Base-by-base conservation (phyloP, 768 basidiomycete species). In the Sporobolomyces pararoseus region DNA sequence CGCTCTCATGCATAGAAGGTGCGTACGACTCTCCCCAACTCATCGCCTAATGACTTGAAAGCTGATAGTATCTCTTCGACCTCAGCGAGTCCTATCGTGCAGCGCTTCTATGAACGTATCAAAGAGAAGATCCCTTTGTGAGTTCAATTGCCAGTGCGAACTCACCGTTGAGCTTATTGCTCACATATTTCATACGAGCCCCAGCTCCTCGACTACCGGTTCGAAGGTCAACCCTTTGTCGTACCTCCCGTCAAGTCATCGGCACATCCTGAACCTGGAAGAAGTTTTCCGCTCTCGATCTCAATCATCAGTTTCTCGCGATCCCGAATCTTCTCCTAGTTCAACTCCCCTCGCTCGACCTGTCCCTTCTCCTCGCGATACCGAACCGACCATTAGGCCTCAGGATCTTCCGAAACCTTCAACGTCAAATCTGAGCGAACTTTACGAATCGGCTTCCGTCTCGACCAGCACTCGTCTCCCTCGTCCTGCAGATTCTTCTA, bases 21-120 rank as follows among this genome's bases (percentile, higher is more conserved):
- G 39, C 9, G 39, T 70, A 37, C 1, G 68, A 47, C 27, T 1
- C 2, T 0, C 3, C 31, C 34, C 16, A 16, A 29, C 17, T 34
- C 16, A 31, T 27, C 25, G 13, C 53, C 27, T 2, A 4, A 27
- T 37, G 19, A 35, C 10, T 6, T 29, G 17, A 21, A 50, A 12
- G 49, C 49, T 42, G 39, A 52, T 29, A 32, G 23, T 16, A 13
- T 52, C 23, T 27, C 3, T n/a, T 12, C 19, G 4, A 3, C 7
- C 16, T 13, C 51, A 68, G 68, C 69, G 3, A 44, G 65, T 31
- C 53, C 59, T 2, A 51, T 47, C n/a, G 64, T 66, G 17, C 27
- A 37, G 37, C 23, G 23, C 2, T 71, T 62, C 53, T 66, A 71
- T 46, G 49, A 66, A 2, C 46, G 52, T 44, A 71, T 71, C 60